Evolutionary conservation across 441 rosid species (phyloP), one percentile per base, ranked within the genome.

Genomic region (Pelargonium australe): DNA sequence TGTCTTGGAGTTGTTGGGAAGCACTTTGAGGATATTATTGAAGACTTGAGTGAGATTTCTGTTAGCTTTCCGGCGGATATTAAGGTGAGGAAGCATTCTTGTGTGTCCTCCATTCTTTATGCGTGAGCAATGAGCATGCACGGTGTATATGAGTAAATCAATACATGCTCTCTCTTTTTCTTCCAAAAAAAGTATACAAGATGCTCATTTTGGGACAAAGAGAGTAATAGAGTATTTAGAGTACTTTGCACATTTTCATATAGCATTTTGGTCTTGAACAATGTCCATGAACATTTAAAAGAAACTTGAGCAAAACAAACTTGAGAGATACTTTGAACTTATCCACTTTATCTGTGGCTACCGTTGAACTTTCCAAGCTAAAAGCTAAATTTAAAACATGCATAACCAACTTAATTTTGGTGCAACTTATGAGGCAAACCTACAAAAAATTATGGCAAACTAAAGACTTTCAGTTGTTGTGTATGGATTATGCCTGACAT

Each of bases 1-100:
- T 94, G 97, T 76, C 86, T 94, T 25, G 97, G 90, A 40, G 86
- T 91, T 79, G 73, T 94, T 66, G 97, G 98, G 13, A 79, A 62
- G 76, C 80, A 94, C 84, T 82, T 94, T 75, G 96, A 94, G 75
- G 97, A 89, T 40, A 78, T 94, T 23, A 70, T 81, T 40, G 79
- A 73, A 9, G 87, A 90, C 63, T 78, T 94, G 80, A 74, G 71
- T 66, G 92, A 86, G 49, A 87, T 94, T 78, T 80, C 91, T 13
- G 14, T 66, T 41, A 69, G 78, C 64, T 80, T 94, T 66, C 98
- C 98, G 4, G 73, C 85, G 0, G 83, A 85, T 74, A 79, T 91
- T 72, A 94, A 89, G 97, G 98, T 90, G 19, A 31, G 43, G 55
- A 25, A 16, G 31, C n/a, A 60, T 14, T 16, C 1, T 14, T 13